A percentile compares a stretch with the other conserved stretches of the same genome.
Conservation (phyloP, 1,139 yeast genomes). For the Saccharomycopsis phalli region DNA sequence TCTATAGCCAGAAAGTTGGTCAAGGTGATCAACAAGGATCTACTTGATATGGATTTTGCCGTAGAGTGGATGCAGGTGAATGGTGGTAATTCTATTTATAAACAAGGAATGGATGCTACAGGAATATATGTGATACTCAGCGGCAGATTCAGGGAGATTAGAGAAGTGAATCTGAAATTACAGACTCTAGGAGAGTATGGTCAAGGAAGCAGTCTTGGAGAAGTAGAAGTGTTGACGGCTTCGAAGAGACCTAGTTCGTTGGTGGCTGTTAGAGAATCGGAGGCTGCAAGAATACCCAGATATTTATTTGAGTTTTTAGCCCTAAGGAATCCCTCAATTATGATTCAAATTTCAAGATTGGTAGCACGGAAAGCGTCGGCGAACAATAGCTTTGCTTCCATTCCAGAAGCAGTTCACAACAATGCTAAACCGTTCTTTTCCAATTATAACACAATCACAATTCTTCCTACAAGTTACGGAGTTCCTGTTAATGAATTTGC, state of each 20-base stretch:
- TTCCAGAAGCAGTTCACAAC: not conserved
- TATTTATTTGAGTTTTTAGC: slow-evolving; percentile 80
- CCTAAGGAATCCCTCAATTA: slow-evolving; percentile 76
- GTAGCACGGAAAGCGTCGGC: slow-evolving; percentile 62
- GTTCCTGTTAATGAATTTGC: slow-evolving; percentile 85
- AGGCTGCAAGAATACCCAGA: slow-evolving; percentile 87
- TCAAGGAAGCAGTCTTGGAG: slow-evolving; percentile 93
- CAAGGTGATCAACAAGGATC: slow-evolving; percentile 52
- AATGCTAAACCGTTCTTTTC: slow-evolving; percentile 7
- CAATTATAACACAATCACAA: slow-evolving; percentile 73
- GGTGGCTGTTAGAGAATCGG: slow-evolving; percentile 88
- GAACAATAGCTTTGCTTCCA: slow-evolving; percentile 10
- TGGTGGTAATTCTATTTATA: slow-evolving; percentile 73
- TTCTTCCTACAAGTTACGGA: slow-evolving; percentile 71
- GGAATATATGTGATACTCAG: slow-evolving; percentile 87
- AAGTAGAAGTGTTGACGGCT: slow-evolving; percentile 87
- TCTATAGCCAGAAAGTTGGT: slow-evolving; percentile 71
- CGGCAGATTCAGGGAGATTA: slow-evolving; percentile 71
- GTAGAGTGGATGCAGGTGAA: slow-evolving; percentile 89
- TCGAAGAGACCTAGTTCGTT: slow-evolving; percentile 63
- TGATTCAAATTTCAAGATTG: slow-evolving; percentile 81
- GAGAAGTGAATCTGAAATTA: slow-evolving; percentile 22
- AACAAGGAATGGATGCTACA: slow-evolving; percentile 82
- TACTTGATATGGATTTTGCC: slow-evolving; percentile 78
- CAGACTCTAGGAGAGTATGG: slow-evolving; percentile 68